Base-by-base conservation (phyloP, 2,329 filamentous ascomycete genomes). In the Arthrobotrys megalospora region DNA sequence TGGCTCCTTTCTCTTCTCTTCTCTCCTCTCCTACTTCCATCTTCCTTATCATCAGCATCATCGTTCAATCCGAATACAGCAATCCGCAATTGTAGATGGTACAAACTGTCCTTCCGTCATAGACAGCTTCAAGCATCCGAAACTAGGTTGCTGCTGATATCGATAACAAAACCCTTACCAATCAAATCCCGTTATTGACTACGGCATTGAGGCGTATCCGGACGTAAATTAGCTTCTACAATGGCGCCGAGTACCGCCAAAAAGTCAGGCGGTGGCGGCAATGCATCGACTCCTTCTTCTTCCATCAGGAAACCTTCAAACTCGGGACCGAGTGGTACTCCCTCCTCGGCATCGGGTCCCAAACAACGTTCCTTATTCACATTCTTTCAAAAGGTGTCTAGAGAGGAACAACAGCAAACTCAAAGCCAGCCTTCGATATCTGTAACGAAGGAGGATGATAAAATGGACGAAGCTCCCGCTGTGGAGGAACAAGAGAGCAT, bases 351-450 rank as follows among this genome's bases (percentile, higher is more conserved):
- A 80, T 72, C 82, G 80, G 81, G 83, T 80, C 80, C 83, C 80
- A 81, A 86, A 82, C 81, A 85, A 82, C 76, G 85, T 82, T 75
- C 85, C 43, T 87, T 87, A 75, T 85, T 91, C 75, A 94, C 93
- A 0, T 93, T 93, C 3, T 88, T 91, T 5, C 91, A 93, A 4
- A 97, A 93, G 84, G 96, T 93, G 84, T 93, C 96, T 84, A 88
- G 88, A 41, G 84, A 89, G 28, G 90, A 91, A 65, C 90, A 90
- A 66, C 90, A 90, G 41, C 71, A 68, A 21, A 12, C 5, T 2
- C 53, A 64, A 0, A 92, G 90, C 83, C 91, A 91, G 0, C 90
- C 92, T 80, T 90, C 92, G 81, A 91, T 91, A 79, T 86, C 89
- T 70, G 86, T 86, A 69, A 83, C 85, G 80, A 85, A 85, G 84